Evolutionary conservation across 352 stramenopile species (phyloP), one percentile per base, ranked within the genome.

Genomic region (Phytophthora citrophthora): DNA sequence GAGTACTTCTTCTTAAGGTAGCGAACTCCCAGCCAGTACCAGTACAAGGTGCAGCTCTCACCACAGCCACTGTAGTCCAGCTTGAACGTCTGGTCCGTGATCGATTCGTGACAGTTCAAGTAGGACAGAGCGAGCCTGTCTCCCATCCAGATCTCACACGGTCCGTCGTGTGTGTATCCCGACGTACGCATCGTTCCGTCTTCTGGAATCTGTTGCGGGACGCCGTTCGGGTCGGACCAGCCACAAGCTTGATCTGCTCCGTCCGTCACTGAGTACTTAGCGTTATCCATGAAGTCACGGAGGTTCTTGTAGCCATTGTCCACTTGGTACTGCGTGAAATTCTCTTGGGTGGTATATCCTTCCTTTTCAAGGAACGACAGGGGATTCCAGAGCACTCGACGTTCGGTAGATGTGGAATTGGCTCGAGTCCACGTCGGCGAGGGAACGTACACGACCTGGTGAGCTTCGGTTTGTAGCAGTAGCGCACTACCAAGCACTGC

Each of bases 81-180:
- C 24, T 54, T 66, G 38, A 60, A 58, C 13, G 53, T 64, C 43
- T 62, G 68, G 43, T 68, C 65, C 11, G 70, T 61, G 55, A 75
- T 66, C 23, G 63, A 62, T 24, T 68, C 48, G 61, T 77, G 64
- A 39, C 64, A 77, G 50, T 77, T 74, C 10, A 57, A 18, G 34
- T 63, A 63, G 24, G 61, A 65, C 12, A 74, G 27, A 2, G 66
- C 64, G n/a, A 62, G 49, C 4, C 46, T 77, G 56, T 64, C 64
- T 27, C 70, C 72, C 51, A 79, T 65, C 58, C 68, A 77, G 41
- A 79, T 67, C 38, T 79, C 72, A 39, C 74, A 83, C 13, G 74
- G 74, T 1, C 71, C 74, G 29, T 81, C 71, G 48, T 83, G 72
- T 5, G 58, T 84, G 69, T 86, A 88, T 3, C 76, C 74, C 18